phyloP scores from a whole-genome alignment of 371 early-diverging fungal species.

The Vairimorpha apis region DNA sequence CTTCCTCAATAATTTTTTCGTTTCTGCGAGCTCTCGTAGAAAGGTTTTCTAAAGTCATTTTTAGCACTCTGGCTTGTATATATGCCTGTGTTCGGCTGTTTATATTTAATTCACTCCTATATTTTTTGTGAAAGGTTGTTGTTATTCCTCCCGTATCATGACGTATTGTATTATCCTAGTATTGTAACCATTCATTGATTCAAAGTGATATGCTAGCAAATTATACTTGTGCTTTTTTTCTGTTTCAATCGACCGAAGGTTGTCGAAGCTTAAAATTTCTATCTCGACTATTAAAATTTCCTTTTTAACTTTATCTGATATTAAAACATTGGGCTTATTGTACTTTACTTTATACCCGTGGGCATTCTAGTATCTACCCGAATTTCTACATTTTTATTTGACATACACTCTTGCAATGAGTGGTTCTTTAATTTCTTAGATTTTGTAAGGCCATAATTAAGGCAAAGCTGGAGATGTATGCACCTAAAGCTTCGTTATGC shows the following conservation, averaged over 20 bases:
- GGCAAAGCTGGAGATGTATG: background rate
- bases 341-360: background rate
- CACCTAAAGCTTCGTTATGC: constrained; percentile 6
- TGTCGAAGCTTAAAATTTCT: background rate
- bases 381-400: background rate
- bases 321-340: background rate
- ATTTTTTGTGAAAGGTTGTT: background rate
- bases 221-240: constrained; percentile 4
- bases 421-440: background rate
- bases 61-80: background rate
- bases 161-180: background rate
- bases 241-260: background rate
- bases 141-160: no score
- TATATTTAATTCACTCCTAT: background rate
- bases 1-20: no score
- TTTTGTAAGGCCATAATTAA: background rate
- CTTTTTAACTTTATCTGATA: background rate
- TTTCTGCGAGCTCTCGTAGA: background rate
- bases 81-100: background rate
- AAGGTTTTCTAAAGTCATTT: background rate
- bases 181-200: background rate
- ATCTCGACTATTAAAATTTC: background rate
- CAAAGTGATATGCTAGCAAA: background rate
- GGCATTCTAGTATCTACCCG: background rate
- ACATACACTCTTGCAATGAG: background rate